phyloP scores from a whole-genome alignment of 768 basidiomycete species.

The Tricholoma sp. region DNA sequence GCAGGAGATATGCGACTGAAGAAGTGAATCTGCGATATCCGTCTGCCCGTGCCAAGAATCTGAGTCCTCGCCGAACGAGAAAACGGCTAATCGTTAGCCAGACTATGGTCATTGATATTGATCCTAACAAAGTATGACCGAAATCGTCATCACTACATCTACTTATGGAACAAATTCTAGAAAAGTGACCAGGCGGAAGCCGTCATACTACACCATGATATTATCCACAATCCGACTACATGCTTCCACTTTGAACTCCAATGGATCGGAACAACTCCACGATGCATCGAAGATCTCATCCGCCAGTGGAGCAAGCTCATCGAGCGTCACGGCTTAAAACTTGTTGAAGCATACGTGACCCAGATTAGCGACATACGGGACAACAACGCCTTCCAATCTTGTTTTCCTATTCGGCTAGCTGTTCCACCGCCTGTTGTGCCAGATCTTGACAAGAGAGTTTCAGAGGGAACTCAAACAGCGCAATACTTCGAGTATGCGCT shows the following conservation, averaged over 20 bases:
- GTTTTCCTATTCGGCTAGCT: slow-evolving; percentile 76
- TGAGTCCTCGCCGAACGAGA: slow-evolving; percentile 42
- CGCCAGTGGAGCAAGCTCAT: slow-evolving; percentile 77
- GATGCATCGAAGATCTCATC: slow-evolving; percentile 84
- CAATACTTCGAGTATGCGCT: slow-evolving; percentile 82
- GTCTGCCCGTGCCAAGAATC: slow-evolving; percentile 28
- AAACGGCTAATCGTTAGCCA: slow-evolving; percentile 76
- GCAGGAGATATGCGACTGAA: slow-evolving; percentile 40
- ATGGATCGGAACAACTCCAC: slow-evolving; percentile 93
- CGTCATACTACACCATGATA: slow-evolving; percentile 86
- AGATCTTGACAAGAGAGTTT: slow-evolving; percentile 61
- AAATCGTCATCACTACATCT: not conserved
- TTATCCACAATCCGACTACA: slow-evolving; percentile 91
- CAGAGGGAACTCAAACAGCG: slow-evolving; percentile 57
- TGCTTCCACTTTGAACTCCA: slow-evolving; percentile 97
- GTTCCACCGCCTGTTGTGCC: slow-evolving; percentile 67
- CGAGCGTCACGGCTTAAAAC: slow-evolving; percentile 83
- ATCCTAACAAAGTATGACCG: slow-evolving; percentile 57
- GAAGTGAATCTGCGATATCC: slow-evolving; percentile 30
- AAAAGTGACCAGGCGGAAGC: slow-evolving; percentile 85
- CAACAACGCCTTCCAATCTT: slow-evolving; percentile 88
- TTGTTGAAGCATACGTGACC: slow-evolving; percentile 91
- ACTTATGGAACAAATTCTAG: slow-evolving; percentile 30
- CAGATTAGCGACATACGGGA: slow-evolving; percentile 85
- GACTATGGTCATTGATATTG: slow-evolving; percentile 87